These are phyloP conservation scores for Penicillium fuscoglaucum DNA, from an alignment of 2,329 filamentous ascomycete genomes.

Conservation along the genomic window DNA sequence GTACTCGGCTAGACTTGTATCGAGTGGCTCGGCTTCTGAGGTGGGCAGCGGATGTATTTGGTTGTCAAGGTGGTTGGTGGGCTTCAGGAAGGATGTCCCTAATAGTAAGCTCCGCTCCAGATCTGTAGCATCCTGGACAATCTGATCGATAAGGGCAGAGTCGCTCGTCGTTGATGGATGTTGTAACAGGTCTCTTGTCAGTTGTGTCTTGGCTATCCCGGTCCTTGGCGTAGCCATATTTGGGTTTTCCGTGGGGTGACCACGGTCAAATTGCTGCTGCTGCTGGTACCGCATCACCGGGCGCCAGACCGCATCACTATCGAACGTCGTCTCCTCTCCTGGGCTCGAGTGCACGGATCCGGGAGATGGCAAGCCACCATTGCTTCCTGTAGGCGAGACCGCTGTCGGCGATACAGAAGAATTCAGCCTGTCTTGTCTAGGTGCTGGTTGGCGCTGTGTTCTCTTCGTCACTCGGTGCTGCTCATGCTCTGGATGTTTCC, in stretches of 20 bases:
- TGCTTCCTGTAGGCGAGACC: slow-evolving; percentile 8
- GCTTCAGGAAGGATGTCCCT: slow-evolving; percentile 17
- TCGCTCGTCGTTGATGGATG: neutral
- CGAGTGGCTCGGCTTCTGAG: neutral
- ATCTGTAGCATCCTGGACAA: slow-evolving; percentile 18
- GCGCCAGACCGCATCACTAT: neutral
- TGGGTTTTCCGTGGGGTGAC: neutral
- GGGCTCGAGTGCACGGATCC: neutral
- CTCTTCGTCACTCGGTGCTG: slow-evolving; percentile 11
- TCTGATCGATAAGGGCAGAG: slow-evolving; percentile 9
- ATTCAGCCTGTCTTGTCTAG: neutral
- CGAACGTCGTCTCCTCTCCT: neutral
- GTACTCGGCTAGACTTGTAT: slow-evolving; percentile 1
- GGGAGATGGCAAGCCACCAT: neutral
- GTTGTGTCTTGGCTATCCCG: neutral
- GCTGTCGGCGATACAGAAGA: slow-evolving; percentile 5
- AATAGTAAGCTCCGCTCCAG: slow-evolving; percentile 20
- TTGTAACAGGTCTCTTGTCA: neutral
- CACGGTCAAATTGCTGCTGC: neutral
- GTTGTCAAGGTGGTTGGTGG: slow-evolving; percentile 9
- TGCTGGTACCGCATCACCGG: neutral
- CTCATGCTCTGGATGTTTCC: slow-evolving; percentile 40
- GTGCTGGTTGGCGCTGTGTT: neutral
- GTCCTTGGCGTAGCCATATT: neutral
- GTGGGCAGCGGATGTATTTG: neutral